Percentiles rank a stretch among this genome's conserved stretches.
Evolutionary conservation across 2,329 filamentous ascomycete genomes (phyloP).

Genomic region (Endothia cerciana): DNA sequence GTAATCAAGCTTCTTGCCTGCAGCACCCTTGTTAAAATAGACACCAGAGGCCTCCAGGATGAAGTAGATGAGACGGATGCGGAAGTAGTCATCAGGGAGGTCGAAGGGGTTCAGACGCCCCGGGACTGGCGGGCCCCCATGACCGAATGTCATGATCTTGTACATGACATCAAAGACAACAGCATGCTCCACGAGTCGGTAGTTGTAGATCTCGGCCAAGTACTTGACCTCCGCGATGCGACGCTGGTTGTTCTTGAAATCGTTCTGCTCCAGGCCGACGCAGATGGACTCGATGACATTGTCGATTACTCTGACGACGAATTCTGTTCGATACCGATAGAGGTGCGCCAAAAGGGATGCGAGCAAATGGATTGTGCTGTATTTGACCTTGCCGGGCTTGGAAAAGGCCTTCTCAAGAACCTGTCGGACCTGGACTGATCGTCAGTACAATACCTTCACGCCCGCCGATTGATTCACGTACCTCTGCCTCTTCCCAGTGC

Average conservation of each 20-base stretch:
- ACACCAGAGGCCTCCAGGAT: conserved; percentile 94
- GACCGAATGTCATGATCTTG: conserved; percentile 90
- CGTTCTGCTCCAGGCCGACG: conserved; percentile 89
- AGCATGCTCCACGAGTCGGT: conserved; percentile 92
- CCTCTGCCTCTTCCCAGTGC: conserved; percentile 94
- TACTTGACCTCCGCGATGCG: conserved; percentile 96
- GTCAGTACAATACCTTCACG: conserved; percentile 25
- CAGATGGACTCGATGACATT: conserved; percentile 87
- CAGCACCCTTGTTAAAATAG: conserved; percentile 91
- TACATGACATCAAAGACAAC: conserved; percentile 96
- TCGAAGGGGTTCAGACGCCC: conserved; percentile 80
- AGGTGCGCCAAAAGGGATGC: conserved; percentile 87
- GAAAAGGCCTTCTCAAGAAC: conserved; percentile 85
- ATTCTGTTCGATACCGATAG: conserved; percentile 88
- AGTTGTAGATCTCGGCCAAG: conserved; percentile 94
- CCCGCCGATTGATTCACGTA: conserved; percentile 38
- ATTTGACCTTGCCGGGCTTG: conserved; percentile 96
- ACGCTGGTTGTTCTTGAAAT: conserved; percentile 96
- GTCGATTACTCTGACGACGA: conserved; percentile 90
- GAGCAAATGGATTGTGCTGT: conserved; percentile 92
- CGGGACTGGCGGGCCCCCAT: conserved; percentile 81
- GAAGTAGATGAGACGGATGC: conserved; percentile 86
- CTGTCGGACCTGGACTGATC: conserved; percentile 49
- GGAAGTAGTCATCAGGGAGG: conserved; percentile 92
- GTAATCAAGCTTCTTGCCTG: conserved; percentile 97